Percentiles rank a stretch among this genome's conserved stretches.
Evolutionary conservation across 805 yeast species (phyloP).

Genomic region (Candida alai): DNA sequence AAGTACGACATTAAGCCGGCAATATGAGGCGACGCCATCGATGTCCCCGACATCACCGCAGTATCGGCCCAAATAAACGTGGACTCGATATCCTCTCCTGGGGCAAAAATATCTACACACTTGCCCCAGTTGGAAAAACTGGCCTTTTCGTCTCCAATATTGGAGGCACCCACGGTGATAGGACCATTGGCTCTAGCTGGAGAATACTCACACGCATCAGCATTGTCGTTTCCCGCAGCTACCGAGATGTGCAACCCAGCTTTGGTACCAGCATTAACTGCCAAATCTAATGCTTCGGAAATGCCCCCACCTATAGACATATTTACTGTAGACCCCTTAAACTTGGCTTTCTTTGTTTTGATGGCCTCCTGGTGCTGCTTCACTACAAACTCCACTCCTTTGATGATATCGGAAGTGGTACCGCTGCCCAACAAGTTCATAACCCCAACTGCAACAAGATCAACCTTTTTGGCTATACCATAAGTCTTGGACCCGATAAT

Average conservation of each 20-base stretch:
- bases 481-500: constrained; percentile 71
- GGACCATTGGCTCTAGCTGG: constrained; percentile 58
- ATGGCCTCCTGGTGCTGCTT: constrained; percentile 30
- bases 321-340: constrained; percentile 59
- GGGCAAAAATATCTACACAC: constrained; percentile 52
- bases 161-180: constrained; percentile 51
- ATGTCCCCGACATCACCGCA: constrained; percentile 55
- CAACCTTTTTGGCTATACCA: constrained; percentile 72
- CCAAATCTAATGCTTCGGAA: constrained; percentile 53
- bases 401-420: constrained; percentile 38
- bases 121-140: constrained; percentile 52
- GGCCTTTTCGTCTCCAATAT: constrained; percentile 43
- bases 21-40: constrained; percentile 62
- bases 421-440: constrained; percentile 39
- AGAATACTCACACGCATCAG: constrained; percentile 56
- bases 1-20: constrained; percentile 55
- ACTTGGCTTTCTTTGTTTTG: constrained; percentile 32
- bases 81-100: constrained; percentile 53
- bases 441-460: constrained; percentile 39
- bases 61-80: constrained; percentile 57
- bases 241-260: constrained; percentile 58
- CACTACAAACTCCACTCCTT: constrained; percentile 39
- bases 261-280: constrained; percentile 54
- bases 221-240: constrained; percentile 62
- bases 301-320: constrained; percentile 61